Conservation (phyloP, 257 asterid species). For the Prunella vulgaris region DNA sequence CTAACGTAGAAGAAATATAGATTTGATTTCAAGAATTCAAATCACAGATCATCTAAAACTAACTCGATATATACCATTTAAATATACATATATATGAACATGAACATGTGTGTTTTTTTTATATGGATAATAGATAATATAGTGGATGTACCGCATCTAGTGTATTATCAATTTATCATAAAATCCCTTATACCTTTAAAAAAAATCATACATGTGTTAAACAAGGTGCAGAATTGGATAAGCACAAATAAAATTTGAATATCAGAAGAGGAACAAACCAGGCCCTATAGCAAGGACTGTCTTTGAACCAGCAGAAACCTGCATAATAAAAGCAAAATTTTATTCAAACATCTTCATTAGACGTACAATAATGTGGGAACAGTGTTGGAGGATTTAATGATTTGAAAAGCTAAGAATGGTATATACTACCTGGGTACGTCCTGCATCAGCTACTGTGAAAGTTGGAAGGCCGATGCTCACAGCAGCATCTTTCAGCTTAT, state of each 20-base stretch:
- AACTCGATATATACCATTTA: neutral
- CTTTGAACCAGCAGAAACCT: slow-evolving; percentile 92
- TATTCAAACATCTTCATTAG: neutral
- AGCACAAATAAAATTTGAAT: neutral
- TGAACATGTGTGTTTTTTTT: neutral
- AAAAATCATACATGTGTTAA: neutral
- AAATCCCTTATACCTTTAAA: neutral
- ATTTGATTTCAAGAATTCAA: neutral
- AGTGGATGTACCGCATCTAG: neutral
- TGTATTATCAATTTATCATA: too few species aligned
- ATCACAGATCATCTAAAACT: neutral
- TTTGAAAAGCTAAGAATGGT: neutral
- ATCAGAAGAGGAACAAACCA: slow-evolving; percentile 44
- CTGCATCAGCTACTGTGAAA: slow-evolving; percentile 94
- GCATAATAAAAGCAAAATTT: slow-evolving; percentile 12
- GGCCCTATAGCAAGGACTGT: slow-evolving; percentile 98
- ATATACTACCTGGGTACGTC: slow-evolving; percentile 81
- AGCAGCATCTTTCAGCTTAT: slow-evolving; percentile 84
- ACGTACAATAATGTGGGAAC: neutral
- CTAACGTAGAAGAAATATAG: neutral
- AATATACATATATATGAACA: too few species aligned
- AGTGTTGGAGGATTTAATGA: neutral
- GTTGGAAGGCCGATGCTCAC: slow-evolving; percentile 87
- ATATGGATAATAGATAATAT: neutral
- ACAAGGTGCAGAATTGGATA: neutral